Conservation (phyloP, 306 rosid genomes). For the Cucumis cinereus region DNA sequence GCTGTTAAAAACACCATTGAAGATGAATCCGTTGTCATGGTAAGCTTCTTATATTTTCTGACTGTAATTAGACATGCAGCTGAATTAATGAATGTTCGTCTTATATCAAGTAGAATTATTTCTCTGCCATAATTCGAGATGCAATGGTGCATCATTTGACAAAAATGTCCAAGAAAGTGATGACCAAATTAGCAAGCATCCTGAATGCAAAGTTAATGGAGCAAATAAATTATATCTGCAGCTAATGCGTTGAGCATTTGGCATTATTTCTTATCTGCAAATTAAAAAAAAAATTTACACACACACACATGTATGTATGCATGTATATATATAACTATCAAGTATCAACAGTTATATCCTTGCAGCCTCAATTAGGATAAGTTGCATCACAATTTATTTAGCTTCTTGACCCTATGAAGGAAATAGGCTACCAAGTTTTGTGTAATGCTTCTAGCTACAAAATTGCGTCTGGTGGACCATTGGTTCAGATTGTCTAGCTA, state of each 20-base stretch:
- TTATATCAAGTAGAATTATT: background rate
- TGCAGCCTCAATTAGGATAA: background rate
- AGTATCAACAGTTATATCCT: background rate
- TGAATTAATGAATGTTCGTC: background rate
- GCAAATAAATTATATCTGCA: background rate
- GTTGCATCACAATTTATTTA: background rate
- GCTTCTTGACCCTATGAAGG: background rate
- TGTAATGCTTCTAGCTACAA: background rate
- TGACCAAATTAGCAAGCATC: background rate
- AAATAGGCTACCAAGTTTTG: background rate
- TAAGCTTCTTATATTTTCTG: constrained; percentile 15
- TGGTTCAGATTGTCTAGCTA: background rate
- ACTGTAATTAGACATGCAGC: background rate
- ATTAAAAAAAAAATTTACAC: background rate
- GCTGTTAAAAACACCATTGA: constrained; percentile 94
- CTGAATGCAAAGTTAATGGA: background rate
- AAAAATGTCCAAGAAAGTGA: background rate
- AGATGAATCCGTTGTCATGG: constrained; percentile 83
- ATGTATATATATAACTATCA: too few species aligned
- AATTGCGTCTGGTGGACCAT: background rate
- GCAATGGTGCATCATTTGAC: background rate
- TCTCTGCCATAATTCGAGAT: background rate
- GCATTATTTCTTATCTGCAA: background rate
- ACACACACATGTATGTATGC: too few species aligned
- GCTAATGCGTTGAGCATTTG: background rate